phyloP scores from a whole-genome alignment of 257 asterid species.

The Orobanche coerulescens region DNA sequence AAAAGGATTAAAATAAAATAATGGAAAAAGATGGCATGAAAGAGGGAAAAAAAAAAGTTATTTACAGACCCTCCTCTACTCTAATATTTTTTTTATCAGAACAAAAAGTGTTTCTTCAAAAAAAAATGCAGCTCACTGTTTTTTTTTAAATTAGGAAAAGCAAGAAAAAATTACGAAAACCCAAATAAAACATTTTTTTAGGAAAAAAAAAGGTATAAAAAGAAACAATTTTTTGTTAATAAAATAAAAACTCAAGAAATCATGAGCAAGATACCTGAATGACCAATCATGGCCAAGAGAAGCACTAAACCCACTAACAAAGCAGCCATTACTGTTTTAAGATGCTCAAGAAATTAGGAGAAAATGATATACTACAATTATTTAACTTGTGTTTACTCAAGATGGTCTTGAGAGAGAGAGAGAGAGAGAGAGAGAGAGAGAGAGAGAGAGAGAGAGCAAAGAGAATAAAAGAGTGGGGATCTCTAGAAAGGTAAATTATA shows the following conservation, averaged over 20 bases:
- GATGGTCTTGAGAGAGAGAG: neutral
- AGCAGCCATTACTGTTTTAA: conserved; percentile 40
- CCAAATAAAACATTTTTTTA: neutral
- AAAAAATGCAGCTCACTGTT: too few species aligned
- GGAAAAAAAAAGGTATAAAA: neutral
- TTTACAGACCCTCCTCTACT: too few species aligned
- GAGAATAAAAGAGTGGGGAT: conserved; percentile 10
- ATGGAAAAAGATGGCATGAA: too few species aligned
- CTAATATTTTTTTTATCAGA: too few species aligned
- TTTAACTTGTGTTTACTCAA: neutral
- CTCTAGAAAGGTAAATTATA: conserved; percentile 21
- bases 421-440: neutral
- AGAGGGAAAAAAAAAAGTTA: too few species aligned
- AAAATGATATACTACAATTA: neutral
- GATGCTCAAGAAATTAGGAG: conserved; percentile 10
- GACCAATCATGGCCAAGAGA: conserved; percentile 41
- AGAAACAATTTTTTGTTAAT: neutral
- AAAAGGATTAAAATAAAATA: too few species aligned
- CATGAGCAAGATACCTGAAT: conserved; percentile 31
- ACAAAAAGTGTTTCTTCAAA: too few species aligned
- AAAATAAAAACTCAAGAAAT: neutral
- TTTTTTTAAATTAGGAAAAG: neutral
- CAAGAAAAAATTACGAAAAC: neutral
- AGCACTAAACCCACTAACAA: conserved; percentile 34
- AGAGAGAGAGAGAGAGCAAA: neutral